A percentile compares a stretch with the other conserved stretches of the same genome.
Evolutionary conservation across 179 eudicot species (phyloP).

Genomic region (Beta macrorhiza): DNA sequence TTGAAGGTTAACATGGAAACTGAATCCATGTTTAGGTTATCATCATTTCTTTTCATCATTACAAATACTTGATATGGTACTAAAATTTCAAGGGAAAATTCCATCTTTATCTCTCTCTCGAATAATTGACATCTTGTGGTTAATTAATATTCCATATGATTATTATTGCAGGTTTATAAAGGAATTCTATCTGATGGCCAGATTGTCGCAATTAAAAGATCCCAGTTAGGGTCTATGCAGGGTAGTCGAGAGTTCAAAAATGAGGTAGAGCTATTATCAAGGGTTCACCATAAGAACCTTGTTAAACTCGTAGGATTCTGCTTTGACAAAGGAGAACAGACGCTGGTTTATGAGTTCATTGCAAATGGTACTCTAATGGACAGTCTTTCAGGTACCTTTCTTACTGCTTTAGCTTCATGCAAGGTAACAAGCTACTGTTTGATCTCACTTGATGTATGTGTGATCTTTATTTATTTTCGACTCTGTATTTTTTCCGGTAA

Average conservation of each 20-base stretch:
- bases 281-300: slow-evolving; percentile 74
- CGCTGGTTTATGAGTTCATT: slow-evolving; percentile 62
- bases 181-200: slow-evolving; percentile 53
- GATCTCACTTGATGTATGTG: not conserved
- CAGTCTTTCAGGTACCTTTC: slow-evolving; percentile 43
- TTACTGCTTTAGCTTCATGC: slow-evolving; percentile 26
- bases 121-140: not conserved
- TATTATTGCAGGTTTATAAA: slow-evolving; percentile 61
- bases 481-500: not conserved
- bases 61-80: not conserved
- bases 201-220: slow-evolving; percentile 65
- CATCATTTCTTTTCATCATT: not conserved
- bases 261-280: slow-evolving; percentile 65
- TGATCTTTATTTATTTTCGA: not conserved
- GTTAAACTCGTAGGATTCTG: slow-evolving; percentile 67
- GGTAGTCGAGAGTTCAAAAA: slow-evolving; percentile 63
- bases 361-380: slow-evolving; percentile 60
- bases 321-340: slow-evolving; percentile 61
- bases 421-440: slow-evolving; percentile 19
- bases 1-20: not conserved
- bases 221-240: slow-evolving; percentile 61
- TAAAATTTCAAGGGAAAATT: not conserved
- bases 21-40: not conserved
- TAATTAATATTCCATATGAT: not conserved
- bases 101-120: not conserved